These are phyloP conservation scores for Theileria orientalis DNA, from an alignment of 169 alveolate genomes.

Conservation along the genomic window DNA sequence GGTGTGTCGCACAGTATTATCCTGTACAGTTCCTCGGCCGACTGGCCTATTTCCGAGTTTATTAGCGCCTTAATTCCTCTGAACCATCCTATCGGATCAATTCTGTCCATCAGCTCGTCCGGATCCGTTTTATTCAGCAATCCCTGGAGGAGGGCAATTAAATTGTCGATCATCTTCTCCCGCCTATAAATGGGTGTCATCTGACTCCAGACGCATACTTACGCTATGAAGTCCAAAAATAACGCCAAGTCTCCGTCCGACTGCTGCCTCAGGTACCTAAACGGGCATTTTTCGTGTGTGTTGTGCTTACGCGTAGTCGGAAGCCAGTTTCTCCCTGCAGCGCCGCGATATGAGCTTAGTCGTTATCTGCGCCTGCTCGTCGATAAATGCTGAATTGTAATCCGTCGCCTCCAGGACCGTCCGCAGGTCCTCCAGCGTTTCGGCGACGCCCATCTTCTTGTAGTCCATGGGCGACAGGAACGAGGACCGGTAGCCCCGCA, in stretches of 20 bases:
- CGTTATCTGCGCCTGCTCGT: conserved; percentile 90
- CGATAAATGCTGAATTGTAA: conserved; percentile 91
- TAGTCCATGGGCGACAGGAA: conserved; percentile 94
- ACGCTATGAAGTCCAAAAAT: conserved; percentile 86
- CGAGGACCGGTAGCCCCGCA: conserved; percentile 93
- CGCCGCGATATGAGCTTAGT: conserved; percentile 87
- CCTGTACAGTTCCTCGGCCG: conserved; percentile 93
- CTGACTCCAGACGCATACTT: conserved; percentile 7
- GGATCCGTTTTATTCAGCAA: conserved; percentile 89
- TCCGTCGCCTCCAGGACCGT: conserved; percentile 96
- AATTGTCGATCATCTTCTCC: conserved; percentile 98
- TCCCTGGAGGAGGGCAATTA: conserved; percentile 96
- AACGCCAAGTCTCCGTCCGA: conserved; percentile 85
- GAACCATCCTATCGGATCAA: conserved; percentile 97
- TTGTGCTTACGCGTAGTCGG: conserved; percentile 84
- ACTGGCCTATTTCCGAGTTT: conserved; percentile 90
- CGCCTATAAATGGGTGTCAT: conserved; percentile 63
- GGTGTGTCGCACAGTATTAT: conserved; percentile 97
- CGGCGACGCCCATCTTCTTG: conserved; percentile 82
- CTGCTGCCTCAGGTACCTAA: conserved; percentile 82
- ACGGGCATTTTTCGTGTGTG: conserved; percentile 63
- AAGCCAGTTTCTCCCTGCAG: conserved; percentile 94
- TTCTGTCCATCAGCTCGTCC: conserved; percentile 87
- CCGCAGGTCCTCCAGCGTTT: conserved; percentile 87
- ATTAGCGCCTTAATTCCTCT: conserved; percentile 94